Base-by-base conservation (phyloP, 2,329 filamentous ascomycete species). In the Aspergillus udagawae region DNA sequence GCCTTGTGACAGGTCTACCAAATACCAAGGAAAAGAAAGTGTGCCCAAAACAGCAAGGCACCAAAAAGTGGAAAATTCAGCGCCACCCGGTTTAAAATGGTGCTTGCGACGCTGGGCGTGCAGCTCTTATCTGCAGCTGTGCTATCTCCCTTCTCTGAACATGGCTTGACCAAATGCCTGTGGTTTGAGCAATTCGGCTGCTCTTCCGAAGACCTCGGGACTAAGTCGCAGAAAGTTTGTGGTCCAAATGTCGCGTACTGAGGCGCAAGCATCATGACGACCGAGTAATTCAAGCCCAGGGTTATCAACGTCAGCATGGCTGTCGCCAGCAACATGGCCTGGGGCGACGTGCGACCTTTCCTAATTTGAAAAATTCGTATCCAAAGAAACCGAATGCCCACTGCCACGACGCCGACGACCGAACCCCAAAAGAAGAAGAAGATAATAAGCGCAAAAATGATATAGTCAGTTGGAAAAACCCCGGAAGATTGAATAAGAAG, bases 331-430 rank as follows among this genome's bases (percentile, higher is more conserved):
- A 99, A 84, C 6, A 99, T 82, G 1, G 93, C 94, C 73, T 97
- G 94, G 0, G 94, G 94, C 0, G 90, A 88, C 0, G 93, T 97
- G 65, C 92, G 86, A 28, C 92, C 91, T 69, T 89, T 91, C 67
- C 91, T 86, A 67, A 99, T 93, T 72, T 89, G 87, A 82, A 97
- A 97, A 68, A 99, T 86, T 57, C 85, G 88, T 65, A 99, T 82
- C 94, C 94, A 99, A 53, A 99, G 83, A 81, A 99, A 96, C 63
- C 94, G 90, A 67, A 99, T 96, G 49, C 94, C 94, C 57, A 97
- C 84, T 1, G 86, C 84, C 3, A 92, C 90, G 53, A 97, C 86
- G 17, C 94, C 94, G 1, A 91, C 85, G 52, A 99, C 87, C 9
- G 92, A 92, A 67, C 90, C 89, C 75, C 84, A 87, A 77, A 99